Evolutionary conservation across 2,329 filamentous ascomycete species (phyloP), one percentile per base, ranked within the genome.

Genomic region (Talaromyces amestolkiae): DNA sequence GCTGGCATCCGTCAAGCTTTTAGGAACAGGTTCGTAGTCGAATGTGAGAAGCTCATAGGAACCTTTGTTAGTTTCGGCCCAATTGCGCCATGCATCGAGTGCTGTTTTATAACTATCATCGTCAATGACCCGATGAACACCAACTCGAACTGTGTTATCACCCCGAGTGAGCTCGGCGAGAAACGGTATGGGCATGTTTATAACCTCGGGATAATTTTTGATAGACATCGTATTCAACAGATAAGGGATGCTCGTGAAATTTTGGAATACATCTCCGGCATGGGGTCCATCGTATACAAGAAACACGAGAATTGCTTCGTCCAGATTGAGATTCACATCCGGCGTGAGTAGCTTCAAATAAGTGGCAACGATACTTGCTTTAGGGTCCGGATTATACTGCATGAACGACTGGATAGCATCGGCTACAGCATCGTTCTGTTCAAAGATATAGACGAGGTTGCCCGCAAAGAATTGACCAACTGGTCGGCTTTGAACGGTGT

Each of bases 271-370:
- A 47, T 70, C 31, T 1, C 75, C 74, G 2, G 75, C 63, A 43
- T 77, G 71, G 5, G 71, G 68, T 0, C 75, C 75, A 45, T 77
- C 75, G 43, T 77, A 77, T 33, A 77, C 75, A n/a, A 77, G 67
- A 66, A 77, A 77, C 71, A 77, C 67, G 49, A 76, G 65, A 51
- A 74, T 74, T 3, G 68, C 69, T 67, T 77, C 72, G 49, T 76
- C 73, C 10, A 77, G 69, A 54, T 74, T 72, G 3, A 77, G 67
- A 19, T 68, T 66, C 45, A 73, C n/a, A 53, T 72, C 69, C 1
- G 72, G 74, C 0, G 72, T 74, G 1, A 65, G 62, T 2, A 77
- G 51, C 59, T 74, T 75, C 64, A 77, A 70, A 63, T 75, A 76
- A 1, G 74, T 77, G 3, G 72, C 73, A 64, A 77, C 72, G 54